A percentile compares a stretch with the other conserved stretches of the same genome.
Conservation (phyloP, 345 rosid genomes). For the Citrus unshiu region DNA sequence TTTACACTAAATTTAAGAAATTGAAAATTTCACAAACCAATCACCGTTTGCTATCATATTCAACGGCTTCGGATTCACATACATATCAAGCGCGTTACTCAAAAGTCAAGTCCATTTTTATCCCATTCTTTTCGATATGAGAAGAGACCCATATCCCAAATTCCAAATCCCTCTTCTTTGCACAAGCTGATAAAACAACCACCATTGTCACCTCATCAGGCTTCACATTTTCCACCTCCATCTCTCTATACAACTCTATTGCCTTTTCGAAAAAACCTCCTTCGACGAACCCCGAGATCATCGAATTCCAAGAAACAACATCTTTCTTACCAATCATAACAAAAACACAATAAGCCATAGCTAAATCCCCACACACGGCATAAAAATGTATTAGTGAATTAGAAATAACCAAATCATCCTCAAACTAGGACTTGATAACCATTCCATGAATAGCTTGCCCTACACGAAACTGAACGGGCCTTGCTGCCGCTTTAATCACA, state of each 20-base stretch:
- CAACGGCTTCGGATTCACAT: conserved; percentile 70
- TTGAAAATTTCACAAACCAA: too few relatives aligned
- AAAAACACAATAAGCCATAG: conserved; percentile 53
- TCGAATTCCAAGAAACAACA: conserved; percentile 75
- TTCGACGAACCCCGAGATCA: conserved; percentile 59
- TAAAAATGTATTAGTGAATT: conserved; percentile 67
- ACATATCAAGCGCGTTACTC: conserved; percentile 76
- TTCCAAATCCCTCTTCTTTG: conserved; percentile 50
- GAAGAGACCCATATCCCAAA: conserved; percentile 51
- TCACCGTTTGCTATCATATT: conserved; percentile 51
- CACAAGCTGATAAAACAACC: conserved; percentile 57
- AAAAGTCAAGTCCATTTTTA: conserved; percentile 42
- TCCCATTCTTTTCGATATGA: conserved; percentile 40
- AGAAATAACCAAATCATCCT: conserved; percentile 38
- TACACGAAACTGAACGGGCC: conserved; percentile 22
- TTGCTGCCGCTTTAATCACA: conserved; percentile 55
- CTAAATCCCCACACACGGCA: conserved; percentile 50
- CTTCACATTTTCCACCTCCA: conserved; percentile 50
- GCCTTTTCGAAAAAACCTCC: conserved; percentile 59
- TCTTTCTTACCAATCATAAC: conserved; percentile 43
- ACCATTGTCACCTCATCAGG: conserved; percentile 68
- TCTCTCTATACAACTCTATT: conserved; percentile 42
- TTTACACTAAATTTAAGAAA: too few relatives aligned
- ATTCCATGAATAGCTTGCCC: conserved; percentile 60
- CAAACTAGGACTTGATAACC: conserved; percentile 44